A percentile compares a stretch with the other conserved stretches of the same genome.
phyloP scores from a whole-genome alignment of 1,284 basidiomycete species.

The Ustilago trichophora region DNA sequence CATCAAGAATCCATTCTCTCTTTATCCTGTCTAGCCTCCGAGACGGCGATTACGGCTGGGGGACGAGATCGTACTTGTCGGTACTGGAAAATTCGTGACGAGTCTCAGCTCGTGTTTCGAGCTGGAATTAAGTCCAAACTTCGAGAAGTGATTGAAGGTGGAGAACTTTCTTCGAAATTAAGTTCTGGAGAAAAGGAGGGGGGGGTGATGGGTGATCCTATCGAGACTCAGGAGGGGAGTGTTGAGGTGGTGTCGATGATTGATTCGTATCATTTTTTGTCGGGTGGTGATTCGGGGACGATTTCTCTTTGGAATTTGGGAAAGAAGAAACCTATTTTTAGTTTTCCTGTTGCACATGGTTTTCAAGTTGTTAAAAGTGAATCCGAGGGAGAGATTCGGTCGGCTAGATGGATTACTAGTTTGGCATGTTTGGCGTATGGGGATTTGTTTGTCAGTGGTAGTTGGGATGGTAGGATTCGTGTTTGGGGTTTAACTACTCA shows the following conservation, averaged over 20 bases:
- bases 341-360: conserved; percentile 84
- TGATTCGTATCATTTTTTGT: conserved; percentile 90
- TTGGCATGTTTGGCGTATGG: conserved; percentile 84
- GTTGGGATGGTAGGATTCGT: conserved; percentile 85
- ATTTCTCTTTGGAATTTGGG: conserved; percentile 90
- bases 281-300: conserved; percentile 88
- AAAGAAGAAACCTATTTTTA: conserved; percentile 95
- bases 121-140: conserved; percentile 78
- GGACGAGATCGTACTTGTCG: conserved; percentile 89
- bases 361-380: conserved; percentile 74
- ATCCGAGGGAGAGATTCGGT: conserved; percentile 77
- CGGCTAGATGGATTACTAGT: conserved; percentile 89
- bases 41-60: conserved; percentile 86
- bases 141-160: conserved; percentile 82
- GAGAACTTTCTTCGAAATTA: conserved; percentile 70
- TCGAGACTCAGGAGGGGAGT: conserved; percentile 78
- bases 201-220: background rate
- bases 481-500: conserved; percentile 85
- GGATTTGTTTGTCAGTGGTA: conserved; percentile 91
- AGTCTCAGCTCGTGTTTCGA: conserved; percentile 93
- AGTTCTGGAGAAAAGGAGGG: conserved; percentile 42
- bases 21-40: conserved; percentile 81
- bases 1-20: conserved; percentile 88
- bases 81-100: conserved; percentile 97
- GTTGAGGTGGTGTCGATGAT: conserved; percentile 93